phyloP scores from a whole-genome alignment of 371 early-diverging fungal species.

The Syncephalastrum monosporum region DNA sequence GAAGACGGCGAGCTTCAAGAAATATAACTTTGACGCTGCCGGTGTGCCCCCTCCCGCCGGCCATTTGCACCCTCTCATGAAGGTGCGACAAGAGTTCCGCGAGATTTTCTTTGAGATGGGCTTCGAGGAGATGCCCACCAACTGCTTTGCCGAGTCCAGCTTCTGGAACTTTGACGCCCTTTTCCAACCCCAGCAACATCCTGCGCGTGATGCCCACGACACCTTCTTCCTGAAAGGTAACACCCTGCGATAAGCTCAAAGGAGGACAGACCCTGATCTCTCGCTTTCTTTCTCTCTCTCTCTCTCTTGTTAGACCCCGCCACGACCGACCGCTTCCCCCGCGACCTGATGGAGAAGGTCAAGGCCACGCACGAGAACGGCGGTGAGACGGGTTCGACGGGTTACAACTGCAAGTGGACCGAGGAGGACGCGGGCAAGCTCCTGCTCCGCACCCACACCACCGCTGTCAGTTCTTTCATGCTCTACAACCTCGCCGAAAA shows the following conservation, averaged over 20 bases:
- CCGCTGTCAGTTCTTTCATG: slow-evolving; percentile 94
- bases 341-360: slow-evolving; percentile 90
- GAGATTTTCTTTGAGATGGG: slow-evolving; percentile 99
- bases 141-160: slow-evolving; percentile 97
- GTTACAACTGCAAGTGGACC: slow-evolving; percentile 96
- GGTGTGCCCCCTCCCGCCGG: slow-evolving; percentile 90
- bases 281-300: no score
- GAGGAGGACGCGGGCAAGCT: slow-evolving; percentile 95
- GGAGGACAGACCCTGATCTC: background rate
- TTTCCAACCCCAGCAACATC: slow-evolving; percentile 99
- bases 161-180: slow-evolving; percentile 99
- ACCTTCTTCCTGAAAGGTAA: slow-evolving; percentile 94
- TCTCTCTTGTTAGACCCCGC: slow-evolving; percentile 66
- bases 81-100: slow-evolving; percentile 99
- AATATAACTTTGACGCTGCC: slow-evolving; percentile 97
- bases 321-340: slow-evolving; percentile 75
- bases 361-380: slow-evolving; percentile 93
- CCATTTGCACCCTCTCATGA: slow-evolving; percentile 98
- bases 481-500: slow-evolving; percentile 92
- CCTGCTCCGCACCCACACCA: slow-evolving; percentile 99
- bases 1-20: slow-evolving; percentile 93
- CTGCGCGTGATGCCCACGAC: slow-evolving; percentile 99
- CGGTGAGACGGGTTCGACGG: slow-evolving; percentile 94
- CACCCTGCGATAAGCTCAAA: background rate
- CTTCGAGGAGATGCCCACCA: slow-evolving; percentile 99